Conservation (phyloP, 164 flowering plant genomes). For the Cinnamomum micranthum region DNA sequence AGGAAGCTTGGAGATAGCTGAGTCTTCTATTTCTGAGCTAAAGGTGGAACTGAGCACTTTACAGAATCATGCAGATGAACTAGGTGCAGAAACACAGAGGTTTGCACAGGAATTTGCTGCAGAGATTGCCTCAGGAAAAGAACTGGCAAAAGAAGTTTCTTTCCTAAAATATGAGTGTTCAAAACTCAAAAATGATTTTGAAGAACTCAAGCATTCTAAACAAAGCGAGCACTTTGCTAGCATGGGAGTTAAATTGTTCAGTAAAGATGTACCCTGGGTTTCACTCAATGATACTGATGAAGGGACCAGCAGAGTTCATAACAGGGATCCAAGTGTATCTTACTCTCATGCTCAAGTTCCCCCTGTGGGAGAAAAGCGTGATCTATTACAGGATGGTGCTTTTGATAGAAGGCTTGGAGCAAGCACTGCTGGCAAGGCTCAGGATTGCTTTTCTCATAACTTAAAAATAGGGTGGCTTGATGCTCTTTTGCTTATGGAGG, state of each 20-base stretch:
- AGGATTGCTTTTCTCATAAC: conserved; percentile 23
- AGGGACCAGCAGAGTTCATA: not conserved
- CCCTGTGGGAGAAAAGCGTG: not conserved
- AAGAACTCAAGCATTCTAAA: conserved; percentile 33
- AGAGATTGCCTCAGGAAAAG: conserved; percentile 73
- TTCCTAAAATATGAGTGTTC: conserved; percentile 62
- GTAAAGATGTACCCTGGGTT: not conserved
- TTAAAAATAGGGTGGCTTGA: conserved; percentile 38
- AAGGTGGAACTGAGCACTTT: conserved; percentile 64
- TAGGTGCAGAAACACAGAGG: conserved; percentile 60
- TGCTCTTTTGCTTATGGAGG: conserved; percentile 53
- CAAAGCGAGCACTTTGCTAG: conserved; percentile 13
- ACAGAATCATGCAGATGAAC: conserved; percentile 62
- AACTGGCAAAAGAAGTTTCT: conserved; percentile 59
- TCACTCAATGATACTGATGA: not conserved
- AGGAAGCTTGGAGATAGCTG: conserved; percentile 66
- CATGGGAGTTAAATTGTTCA: conserved; percentile 11
- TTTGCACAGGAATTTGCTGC: conserved; percentile 46
- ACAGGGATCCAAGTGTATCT: too few relatives aligned
- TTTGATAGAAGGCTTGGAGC: not conserved
- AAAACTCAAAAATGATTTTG: conserved; percentile 56
- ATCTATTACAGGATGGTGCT: not conserved
- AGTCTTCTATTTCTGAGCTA: conserved; percentile 66
- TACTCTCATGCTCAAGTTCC: not conserved
- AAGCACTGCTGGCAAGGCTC: conserved; percentile 7